Evolutionary conservation across 2,329 filamentous ascomycete genomes (phyloP).

Genomic region (Fusarium sp.): DNA sequence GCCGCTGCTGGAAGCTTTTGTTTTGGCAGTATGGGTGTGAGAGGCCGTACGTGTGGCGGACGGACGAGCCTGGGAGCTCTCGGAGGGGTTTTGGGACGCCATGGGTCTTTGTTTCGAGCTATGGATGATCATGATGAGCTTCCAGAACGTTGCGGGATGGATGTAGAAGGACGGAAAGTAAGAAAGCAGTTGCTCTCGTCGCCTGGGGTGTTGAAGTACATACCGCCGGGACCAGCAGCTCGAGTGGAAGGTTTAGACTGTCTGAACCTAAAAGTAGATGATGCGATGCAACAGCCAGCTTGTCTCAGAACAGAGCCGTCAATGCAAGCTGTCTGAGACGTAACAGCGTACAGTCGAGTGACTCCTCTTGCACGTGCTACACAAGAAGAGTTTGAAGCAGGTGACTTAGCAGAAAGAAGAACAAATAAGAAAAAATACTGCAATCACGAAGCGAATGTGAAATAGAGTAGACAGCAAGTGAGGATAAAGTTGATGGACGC

Average conservation of each 20-base stretch:
- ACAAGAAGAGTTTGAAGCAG: not conserved
- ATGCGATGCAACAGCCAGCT: constrained; percentile 43
- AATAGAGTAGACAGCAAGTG: constrained; percentile 3
- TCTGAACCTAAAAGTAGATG: constrained; percentile 19
- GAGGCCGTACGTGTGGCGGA: constrained; percentile 48
- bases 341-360: constrained; percentile 1
- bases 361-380: constrained; percentile 15
- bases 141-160: constrained; percentile 7
- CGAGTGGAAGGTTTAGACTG: constrained; percentile 21
- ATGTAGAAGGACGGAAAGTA: not conserved
- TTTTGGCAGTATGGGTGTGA: constrained; percentile 40
- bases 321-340: constrained; percentile 24
- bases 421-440: not conserved
- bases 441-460: constrained; percentile 19
- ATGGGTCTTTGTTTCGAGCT: constrained; percentile 48
- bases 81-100: constrained; percentile 48
- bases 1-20: constrained; percentile 44
- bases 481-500: constrained; percentile 20
- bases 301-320: constrained; percentile 37
- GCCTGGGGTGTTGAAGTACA: constrained; percentile 19
- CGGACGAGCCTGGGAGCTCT: constrained; percentile 48
- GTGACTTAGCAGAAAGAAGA: not conserved
- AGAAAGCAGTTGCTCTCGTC: constrained; percentile 6
- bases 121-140: constrained; percentile 47
- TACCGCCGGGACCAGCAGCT: constrained; percentile 31